A percentile compares a stretch with the other conserved stretches of the same genome.
Conservation (phyloP, 805 yeast genomes). For the Danielozyma ontarioensis region DNA sequence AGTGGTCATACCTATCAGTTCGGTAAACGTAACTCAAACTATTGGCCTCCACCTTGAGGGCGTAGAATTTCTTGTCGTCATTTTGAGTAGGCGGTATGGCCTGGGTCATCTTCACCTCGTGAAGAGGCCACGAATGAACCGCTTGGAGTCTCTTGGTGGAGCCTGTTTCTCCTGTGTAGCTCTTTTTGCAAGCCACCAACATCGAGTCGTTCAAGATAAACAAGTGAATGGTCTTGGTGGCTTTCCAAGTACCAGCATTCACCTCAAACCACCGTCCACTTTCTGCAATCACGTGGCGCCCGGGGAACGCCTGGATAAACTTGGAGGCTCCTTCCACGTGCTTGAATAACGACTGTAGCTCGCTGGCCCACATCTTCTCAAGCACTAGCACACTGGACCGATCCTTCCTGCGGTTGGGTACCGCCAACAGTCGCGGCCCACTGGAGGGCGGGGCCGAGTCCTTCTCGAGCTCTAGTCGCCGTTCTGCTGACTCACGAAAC, state of each 20-base stretch:
- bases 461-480: constrained; percentile 44
- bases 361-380: constrained; percentile 78
- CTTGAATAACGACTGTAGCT: constrained; percentile 62
- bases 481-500: constrained; percentile 57
- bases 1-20: constrained; percentile 57
- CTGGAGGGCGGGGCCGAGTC: not conserved
- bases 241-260: constrained; percentile 80
- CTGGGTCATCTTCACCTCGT: constrained; percentile 49
- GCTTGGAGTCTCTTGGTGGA: constrained; percentile 48
- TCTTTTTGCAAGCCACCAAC: constrained; percentile 63
- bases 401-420: constrained; percentile 36
- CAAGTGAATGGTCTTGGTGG: constrained; percentile 68
- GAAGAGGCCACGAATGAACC: constrained; percentile 72
- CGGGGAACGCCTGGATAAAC: constrained; percentile 66
- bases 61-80: constrained; percentile 24
- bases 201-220: constrained; percentile 75
- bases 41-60: constrained; percentile 44
- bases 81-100: constrained; percentile 21
- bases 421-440: constrained; percentile 3
- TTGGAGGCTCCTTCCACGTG: constrained; percentile 92
- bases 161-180: constrained; percentile 21
- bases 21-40: constrained; percentile 51
- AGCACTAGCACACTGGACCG: constrained; percentile 67
- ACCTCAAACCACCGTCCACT: constrained; percentile 84
- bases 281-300: constrained; percentile 75